Percentiles rank a stretch among this genome's conserved stretches.
Evolutionary conservation across 768 basidiomycete species (phyloP).

Genomic region (Galerina sulciceps): DNA sequence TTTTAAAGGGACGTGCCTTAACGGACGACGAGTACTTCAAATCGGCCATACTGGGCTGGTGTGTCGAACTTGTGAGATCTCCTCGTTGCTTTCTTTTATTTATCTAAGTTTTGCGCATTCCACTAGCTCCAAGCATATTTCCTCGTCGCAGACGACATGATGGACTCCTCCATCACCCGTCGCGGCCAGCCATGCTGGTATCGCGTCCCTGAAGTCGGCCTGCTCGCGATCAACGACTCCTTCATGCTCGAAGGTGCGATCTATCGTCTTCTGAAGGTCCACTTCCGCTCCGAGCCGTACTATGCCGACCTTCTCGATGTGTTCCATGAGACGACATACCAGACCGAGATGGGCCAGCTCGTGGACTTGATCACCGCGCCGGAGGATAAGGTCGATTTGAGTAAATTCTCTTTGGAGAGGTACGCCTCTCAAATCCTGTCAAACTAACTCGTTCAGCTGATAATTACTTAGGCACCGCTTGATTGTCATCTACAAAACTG

Average conservation of each 20-base stretch:
- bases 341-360: constrained; percentile 96
- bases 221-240: constrained; percentile 93
- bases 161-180: constrained; percentile 93
- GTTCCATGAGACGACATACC: constrained; percentile 88
- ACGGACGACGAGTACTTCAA: constrained; percentile 87
- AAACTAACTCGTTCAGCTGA: not conserved
- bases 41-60: constrained; percentile 91
- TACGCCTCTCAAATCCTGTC: constrained; percentile 31
- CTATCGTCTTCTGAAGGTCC: constrained; percentile 84
- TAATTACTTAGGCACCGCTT: constrained; percentile 68
- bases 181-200: constrained; percentile 98
- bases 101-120: not conserved
- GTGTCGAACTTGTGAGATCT: constrained; percentile 86
- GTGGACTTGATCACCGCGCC: constrained; percentile 96
- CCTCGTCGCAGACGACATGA: constrained; percentile 96
- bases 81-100: not conserved
- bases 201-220: constrained; percentile 61
- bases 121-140: constrained; percentile 93
- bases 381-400: constrained; percentile 85
- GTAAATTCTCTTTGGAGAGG: constrained; percentile 88
- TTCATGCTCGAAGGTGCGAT: constrained; percentile 97
- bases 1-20: constrained; percentile 73
- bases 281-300: constrained; percentile 80
- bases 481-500: constrained; percentile 97
- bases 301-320: constrained; percentile 91